Conservation (phyloP, 495 filamentous ascomycete genomes). For the Letharia columbiana region DNA sequence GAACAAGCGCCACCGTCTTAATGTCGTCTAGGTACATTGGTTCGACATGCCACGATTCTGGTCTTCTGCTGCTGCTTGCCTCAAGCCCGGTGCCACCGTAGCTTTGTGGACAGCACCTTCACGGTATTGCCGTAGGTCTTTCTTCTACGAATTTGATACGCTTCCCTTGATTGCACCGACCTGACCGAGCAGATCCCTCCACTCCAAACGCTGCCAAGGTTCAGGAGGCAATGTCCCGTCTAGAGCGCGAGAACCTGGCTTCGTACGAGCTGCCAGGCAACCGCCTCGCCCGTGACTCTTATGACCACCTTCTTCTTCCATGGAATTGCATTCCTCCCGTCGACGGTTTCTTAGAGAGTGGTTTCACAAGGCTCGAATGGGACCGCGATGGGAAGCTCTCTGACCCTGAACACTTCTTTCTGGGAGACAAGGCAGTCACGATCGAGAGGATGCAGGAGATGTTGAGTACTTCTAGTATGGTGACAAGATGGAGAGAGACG, state of each 20-base stretch:
- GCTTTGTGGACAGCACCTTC: constrained; percentile 40
- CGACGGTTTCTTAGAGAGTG: constrained; percentile 33
- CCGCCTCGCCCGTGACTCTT: constrained; percentile 29
- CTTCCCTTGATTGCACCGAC: neutral
- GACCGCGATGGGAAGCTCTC: constrained; percentile 28
- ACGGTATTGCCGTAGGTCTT: constrained; percentile 20
- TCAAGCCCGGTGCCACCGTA: constrained; percentile 49
- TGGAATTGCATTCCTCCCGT: constrained; percentile 37
- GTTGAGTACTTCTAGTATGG: constrained; percentile 35
- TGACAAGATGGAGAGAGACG: constrained; percentile 44
- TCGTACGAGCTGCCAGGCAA: constrained; percentile 36
- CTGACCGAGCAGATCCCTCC: constrained; percentile 26
- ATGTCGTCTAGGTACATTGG: constrained; percentile 44
- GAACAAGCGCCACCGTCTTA: neutral
- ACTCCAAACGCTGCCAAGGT: constrained; percentile 32
- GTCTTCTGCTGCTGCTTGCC: constrained; percentile 37
- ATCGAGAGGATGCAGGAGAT: constrained; percentile 33
- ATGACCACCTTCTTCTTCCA: constrained; percentile 41
- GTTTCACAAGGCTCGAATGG: constrained; percentile 39
- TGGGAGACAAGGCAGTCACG: constrained; percentile 18
- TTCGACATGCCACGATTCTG: constrained; percentile 53
- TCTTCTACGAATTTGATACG: neutral
- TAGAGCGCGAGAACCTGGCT: constrained; percentile 28
- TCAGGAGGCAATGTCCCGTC: constrained; percentile 28
- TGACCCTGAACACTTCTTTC: constrained; percentile 25